Evolutionary conservation across 495 filamentous ascomycete genomes (phyloP), one percentile per base, ranked within the genome.

Genomic region (Aspergillus egyptiacus): DNA sequence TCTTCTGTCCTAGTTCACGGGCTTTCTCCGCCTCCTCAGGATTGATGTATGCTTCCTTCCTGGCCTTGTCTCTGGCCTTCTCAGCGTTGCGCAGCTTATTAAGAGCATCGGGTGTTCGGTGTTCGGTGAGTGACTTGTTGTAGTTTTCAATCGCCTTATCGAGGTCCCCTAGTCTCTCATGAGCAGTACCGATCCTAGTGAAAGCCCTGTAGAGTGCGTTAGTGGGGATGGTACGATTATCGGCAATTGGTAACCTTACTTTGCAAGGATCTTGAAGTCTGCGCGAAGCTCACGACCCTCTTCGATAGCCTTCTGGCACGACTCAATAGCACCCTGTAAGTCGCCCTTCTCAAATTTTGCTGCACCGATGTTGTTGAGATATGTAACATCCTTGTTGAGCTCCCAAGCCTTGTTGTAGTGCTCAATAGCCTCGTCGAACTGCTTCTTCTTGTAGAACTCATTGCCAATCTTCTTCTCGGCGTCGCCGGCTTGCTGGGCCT

Each of bases 381-480:
- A 99, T 11, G 90, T 93, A 60, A 97, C 91, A 55, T 99, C 93
- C 75, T 96, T 90, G 80, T 91, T 73, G 37, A 91, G 54, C 39
- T 91, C 86, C 94, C 94, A 99, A 2, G 93, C 93, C 64, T 94
- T 95, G 59, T 71, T 77, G 72, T 99, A 99, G 73, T 99, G 90
- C 65, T 87, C 82, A 59, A 97, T 95, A 34, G 93, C 93, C 58
- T 83, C 80, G 57, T 96, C 94, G 49, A 97, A 93, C 59, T 96
- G 81, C 57, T 89, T 81, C 80, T 96, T 95, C 82, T 97, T 99
- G 76, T 99, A 99, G 61, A 83, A 83, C 55, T 95, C 87, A 20
- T 90, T 99, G 47, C 93, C 93, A 39, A 95, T 74, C 47, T 82
- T 85, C 79, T 97, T 99, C 75, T 96, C 89, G 47, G 87, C 84